Conservation (phyloP, 768 basidiomycete species). For the Lactarius sp. region DNA sequence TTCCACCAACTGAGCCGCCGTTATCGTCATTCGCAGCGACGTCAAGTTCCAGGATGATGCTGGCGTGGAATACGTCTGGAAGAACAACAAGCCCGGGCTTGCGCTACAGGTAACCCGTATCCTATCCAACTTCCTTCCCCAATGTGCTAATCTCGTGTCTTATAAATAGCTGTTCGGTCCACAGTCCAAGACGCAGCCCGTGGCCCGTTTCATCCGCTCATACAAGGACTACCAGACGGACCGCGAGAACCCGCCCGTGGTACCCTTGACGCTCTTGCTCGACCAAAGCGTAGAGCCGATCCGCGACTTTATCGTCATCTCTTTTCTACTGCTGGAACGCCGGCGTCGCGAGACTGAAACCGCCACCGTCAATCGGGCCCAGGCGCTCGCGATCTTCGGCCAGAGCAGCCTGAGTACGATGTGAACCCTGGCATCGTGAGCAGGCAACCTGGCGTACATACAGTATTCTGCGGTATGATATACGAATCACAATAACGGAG, state of each 20-base stretch:
- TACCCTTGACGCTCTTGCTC: slow-evolving; percentile 23
- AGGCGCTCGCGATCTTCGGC: background rate
- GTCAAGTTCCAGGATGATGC: slow-evolving; percentile 22
- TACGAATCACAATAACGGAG: too few species aligned
- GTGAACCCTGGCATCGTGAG: background rate
- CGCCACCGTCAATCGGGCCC: slow-evolving; percentile 4
- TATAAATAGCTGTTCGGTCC: slow-evolving; percentile 19
- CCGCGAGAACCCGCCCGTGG: slow-evolving; percentile 13
- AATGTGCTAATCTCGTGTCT: background rate
- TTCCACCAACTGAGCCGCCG: background rate
- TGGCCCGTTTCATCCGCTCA: slow-evolving; percentile 24
- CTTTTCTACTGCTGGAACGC: slow-evolving; percentile 25
- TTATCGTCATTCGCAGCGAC: background rate
- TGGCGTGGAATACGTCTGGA: slow-evolving; percentile 19
- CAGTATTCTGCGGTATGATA: background rate
- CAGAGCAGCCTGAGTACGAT: background rate
- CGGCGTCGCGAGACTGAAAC: slow-evolving; percentile 23
- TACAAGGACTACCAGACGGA: slow-evolving; percentile 9
- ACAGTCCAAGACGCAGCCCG: slow-evolving; percentile 20
- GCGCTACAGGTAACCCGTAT: slow-evolving; percentile 8
- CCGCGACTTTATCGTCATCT: slow-evolving; percentile 18
- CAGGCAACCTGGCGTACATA: background rate
- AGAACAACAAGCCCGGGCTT: slow-evolving; percentile 21
- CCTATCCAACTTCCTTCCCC: background rate
- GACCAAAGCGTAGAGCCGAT: slow-evolving; percentile 20